Evolutionary conservation across 73 alveolate genomes (phyloP).

Genomic region (Paramecium primaurelia): DNA sequence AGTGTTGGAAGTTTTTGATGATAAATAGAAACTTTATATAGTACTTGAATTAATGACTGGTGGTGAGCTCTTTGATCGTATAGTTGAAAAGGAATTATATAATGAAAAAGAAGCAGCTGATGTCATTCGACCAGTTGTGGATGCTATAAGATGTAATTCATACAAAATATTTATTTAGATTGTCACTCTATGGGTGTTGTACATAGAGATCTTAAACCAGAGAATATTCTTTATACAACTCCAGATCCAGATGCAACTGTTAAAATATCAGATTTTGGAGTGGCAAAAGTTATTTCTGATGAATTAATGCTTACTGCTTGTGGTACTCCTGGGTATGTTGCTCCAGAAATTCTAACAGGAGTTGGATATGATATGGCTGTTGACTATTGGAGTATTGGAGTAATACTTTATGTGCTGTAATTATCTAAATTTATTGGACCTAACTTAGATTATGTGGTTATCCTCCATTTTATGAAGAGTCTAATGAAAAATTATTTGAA

Average conservation of each 20-base stretch:
- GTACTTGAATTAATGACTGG: conserved; percentile 88
- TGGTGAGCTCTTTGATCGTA: conserved; percentile 89
- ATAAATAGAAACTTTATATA: conserved; percentile 67
- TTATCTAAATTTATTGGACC: conserved; percentile 74
- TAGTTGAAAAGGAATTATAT: conserved; percentile 96
- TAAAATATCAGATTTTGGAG: conserved; percentile 96
- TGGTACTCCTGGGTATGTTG: conserved; percentile 98
- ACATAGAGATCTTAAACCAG: conserved; percentile 98
- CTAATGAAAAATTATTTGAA: conserved; percentile 61
- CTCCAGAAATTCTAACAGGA: conserved; percentile 96
- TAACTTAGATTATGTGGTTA: conserved; percentile 59
- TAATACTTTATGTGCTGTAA: conserved; percentile 65
- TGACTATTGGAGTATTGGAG: conserved; percentile 96
- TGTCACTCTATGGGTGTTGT: conserved; percentile 95
- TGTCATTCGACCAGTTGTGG: conserved; percentile 94
- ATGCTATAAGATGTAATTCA: conserved; percentile 82
- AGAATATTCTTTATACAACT: conserved; percentile 88
- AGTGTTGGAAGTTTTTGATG: conserved; percentile 77
- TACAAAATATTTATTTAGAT: conserved; percentile 19
- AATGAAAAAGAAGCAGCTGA: conserved; percentile 97
- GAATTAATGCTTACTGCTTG: conserved; percentile 98
- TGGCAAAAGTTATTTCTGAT: conserved; percentile 90
- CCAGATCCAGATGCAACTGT: conserved; percentile 87
- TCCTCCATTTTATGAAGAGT: conserved; percentile 72
- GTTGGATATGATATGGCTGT: conserved; percentile 94